Base-by-base conservation (phyloP, 2,329 filamentous ascomycete genomes). In the Chaetomiaceae sp. region DNA sequence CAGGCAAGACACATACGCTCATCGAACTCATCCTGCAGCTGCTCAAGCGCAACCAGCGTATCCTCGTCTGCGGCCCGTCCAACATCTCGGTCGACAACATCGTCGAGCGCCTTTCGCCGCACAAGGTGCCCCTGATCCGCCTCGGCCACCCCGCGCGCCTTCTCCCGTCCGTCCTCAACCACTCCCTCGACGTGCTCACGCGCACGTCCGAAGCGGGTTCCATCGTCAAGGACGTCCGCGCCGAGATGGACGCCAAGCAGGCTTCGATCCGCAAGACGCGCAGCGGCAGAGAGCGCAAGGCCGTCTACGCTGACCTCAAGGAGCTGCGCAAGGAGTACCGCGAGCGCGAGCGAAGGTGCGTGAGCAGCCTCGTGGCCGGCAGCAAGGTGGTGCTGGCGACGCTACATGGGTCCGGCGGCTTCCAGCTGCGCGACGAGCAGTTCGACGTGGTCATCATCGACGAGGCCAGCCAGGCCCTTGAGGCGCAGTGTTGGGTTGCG, bases 31-130 rank as follows among this genome's bases (percentile, higher is more conserved):
- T 98, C 50, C 73, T 94, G n/a, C 93, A 98, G 61, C 71, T 97
- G 56, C 72, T 94, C 45, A 83, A 83, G 60, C 78, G 79, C 19
- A 77, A 81, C 27, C 75, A 83, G 44, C 80, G 89, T 1, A 73
- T 97, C 10, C 74, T 97, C 2, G 91, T 97, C n/a, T 97, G 93
- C 59, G 93, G 91, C 0, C 93, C 93, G 0, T 95, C 88, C 24
- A 98, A 98, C 63, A 90, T 98, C 57, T 93, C 88, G 0, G 93
- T 98, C 1, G 93, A 98, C 74, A 98, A 98, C 61, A 95, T 98
- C 48, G 90, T 96, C 8, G 93, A 98, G 67, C 82, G 93, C 7
- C 76, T 97, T 2, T 81, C 89, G 2, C 81, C 86, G 0, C 86
- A 90, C 64, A 89, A 88, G 59, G 75, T 96, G 1, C 84, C 88